Evolutionary conservation across 1,139 yeast genomes (phyloP).

Genomic region (Scheffersomyces lignicola): DNA sequence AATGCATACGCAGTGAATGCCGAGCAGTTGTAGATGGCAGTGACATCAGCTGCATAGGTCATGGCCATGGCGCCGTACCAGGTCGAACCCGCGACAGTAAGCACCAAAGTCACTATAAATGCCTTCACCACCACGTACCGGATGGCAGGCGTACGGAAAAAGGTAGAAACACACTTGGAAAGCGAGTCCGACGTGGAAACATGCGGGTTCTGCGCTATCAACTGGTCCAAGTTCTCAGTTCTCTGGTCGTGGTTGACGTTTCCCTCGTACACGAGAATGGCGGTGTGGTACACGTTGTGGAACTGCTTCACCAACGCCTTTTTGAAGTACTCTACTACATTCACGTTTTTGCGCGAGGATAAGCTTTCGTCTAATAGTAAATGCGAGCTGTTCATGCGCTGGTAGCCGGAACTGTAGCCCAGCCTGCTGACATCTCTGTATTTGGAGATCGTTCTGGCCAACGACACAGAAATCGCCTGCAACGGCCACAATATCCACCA

Average conservation of each 20-base stretch:
- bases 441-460: slow-evolving; percentile 39
- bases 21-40: slow-evolving; percentile 88
- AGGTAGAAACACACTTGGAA: slow-evolving; percentile 33
- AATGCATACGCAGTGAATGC: slow-evolving; percentile 87
- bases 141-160: slow-evolving; percentile 46
- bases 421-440: slow-evolving; percentile 13
- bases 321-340: slow-evolving; percentile 31
- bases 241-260: slow-evolving; percentile 37
- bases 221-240: slow-evolving; percentile 33
- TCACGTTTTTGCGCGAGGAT: slow-evolving; percentile 11
- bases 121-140: slow-evolving; percentile 46
- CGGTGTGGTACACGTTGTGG: slow-evolving; percentile 52
- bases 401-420: slow-evolving; percentile 15
- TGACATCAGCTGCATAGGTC: slow-evolving; percentile 82
- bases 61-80: slow-evolving; percentile 86
- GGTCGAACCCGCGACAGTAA: slow-evolving; percentile 76
- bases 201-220: slow-evolving; percentile 43
- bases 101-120: slow-evolving; percentile 51
- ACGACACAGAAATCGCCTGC: slow-evolving; percentile 57
- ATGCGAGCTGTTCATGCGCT: slow-evolving; percentile 28
- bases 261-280: slow-evolving; percentile 47
- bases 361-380: slow-evolving; percentile 29
- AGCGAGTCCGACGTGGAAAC: slow-evolving; percentile 41
- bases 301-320: slow-evolving; percentile 48
- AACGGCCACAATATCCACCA: slow-evolving; percentile 78